Evolutionary conservation across 139 green algal genomes (phyloP).

Genomic region (Astrephomene gubernaculifera): DNA sequence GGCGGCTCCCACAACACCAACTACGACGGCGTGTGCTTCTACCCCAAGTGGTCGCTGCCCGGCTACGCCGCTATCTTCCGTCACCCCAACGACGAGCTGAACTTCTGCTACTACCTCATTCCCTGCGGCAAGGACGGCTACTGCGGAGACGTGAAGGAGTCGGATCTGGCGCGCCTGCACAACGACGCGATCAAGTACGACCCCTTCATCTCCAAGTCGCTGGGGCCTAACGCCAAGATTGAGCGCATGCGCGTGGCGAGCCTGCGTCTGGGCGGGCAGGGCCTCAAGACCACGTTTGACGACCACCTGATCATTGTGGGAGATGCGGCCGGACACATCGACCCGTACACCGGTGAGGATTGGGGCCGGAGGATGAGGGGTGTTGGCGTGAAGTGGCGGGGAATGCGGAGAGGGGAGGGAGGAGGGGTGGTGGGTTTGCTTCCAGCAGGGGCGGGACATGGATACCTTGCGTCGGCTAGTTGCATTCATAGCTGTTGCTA

Average conservation of each 20-base stretch:
- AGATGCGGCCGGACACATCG: constrained; percentile 92
- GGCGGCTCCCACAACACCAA: constrained; percentile 91
- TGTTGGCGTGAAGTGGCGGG: too few species aligned
- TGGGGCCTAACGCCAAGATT: constrained; percentile 90
- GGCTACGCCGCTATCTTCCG: constrained; percentile 78
- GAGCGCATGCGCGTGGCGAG: constrained; percentile 90
- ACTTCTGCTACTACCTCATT: constrained; percentile 97
- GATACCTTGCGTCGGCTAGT: too few species aligned
- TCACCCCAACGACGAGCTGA: constrained; percentile 93
- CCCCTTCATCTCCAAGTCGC: constrained; percentile 69
- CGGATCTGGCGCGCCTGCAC: constrained; percentile 86
- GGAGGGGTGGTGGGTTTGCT: too few species aligned
- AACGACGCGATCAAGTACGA: constrained; percentile 91
- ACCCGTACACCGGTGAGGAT: constrained; percentile 84
- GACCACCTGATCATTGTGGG: constrained; percentile 93
- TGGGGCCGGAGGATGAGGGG: neutral
- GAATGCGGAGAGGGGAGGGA: too few species aligned
- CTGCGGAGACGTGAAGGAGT: constrained; percentile 83
- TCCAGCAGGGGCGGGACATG: too few species aligned
- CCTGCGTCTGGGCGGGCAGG: constrained; percentile 83
- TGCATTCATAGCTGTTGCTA: too few species aligned
- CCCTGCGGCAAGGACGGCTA: constrained; percentile 77
- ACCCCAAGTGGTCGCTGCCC: constrained; percentile 84
- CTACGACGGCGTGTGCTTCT: constrained; percentile 89
- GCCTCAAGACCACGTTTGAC: constrained; percentile 78